Evolutionary conservation across 2,329 filamentous ascomycete genomes (phyloP).

Genomic region (Xylaria sp.): DNA sequence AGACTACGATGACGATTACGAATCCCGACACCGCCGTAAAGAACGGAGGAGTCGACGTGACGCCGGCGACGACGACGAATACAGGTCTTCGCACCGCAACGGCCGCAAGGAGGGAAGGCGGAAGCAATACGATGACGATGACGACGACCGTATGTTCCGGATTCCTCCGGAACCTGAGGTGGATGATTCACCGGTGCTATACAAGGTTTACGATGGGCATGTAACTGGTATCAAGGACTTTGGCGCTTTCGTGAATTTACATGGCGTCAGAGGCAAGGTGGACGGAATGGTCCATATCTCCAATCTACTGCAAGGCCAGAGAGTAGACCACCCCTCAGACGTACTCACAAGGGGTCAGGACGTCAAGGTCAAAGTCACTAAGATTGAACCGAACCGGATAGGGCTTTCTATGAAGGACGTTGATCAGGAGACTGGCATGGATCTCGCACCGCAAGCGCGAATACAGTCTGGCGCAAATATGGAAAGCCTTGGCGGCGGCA

Average conservation of each 20-base stretch:
- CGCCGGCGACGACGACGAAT: constrained; percentile 57
- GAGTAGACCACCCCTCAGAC: constrained; percentile 91
- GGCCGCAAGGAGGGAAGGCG: constrained; percentile 44
- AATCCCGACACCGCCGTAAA: constrained; percentile 42
- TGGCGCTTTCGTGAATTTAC: constrained; percentile 91
- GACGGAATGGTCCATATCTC: constrained; percentile 95
- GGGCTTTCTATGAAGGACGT: constrained; percentile 97
- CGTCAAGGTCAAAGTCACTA: constrained; percentile 92
- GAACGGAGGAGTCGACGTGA: constrained; percentile 51
- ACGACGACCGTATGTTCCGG: constrained; percentile 63
- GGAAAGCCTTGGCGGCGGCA: constrained; percentile 68
- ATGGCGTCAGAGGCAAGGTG: constrained; percentile 82
- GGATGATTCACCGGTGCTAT: constrained; percentile 78
- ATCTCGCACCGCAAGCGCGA: constrained; percentile 75
- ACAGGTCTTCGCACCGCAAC: constrained; percentile 61
- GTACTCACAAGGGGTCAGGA: constrained; percentile 77
- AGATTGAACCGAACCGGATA: constrained; percentile 78
- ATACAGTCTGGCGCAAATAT: constrained; percentile 91
- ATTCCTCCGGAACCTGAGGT: constrained; percentile 71
- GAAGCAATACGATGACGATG: constrained; percentile 46
- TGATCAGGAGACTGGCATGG: constrained; percentile 84
- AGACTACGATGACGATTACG: constrained; percentile 37
- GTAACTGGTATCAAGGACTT: constrained; percentile 95
- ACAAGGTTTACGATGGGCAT: constrained; percentile 87
- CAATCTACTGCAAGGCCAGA: constrained; percentile 78